Base-by-base conservation (phyloP, 139 green algal species). In the Chlamydomonas sp. region DNA sequence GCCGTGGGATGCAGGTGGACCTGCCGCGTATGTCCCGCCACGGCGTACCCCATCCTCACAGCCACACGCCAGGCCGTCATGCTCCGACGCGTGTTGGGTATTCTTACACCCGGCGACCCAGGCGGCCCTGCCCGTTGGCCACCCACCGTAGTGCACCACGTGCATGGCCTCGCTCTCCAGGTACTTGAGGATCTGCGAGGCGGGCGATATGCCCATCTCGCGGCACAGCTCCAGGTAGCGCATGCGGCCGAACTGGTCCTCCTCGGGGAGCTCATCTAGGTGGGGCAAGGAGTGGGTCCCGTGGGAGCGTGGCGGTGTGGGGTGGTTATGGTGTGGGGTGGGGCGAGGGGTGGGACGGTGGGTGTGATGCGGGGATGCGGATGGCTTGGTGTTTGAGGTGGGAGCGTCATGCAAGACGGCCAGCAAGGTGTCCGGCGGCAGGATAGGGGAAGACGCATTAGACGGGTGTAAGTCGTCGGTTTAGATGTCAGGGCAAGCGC, bases 101-200 rank as follows among this genome's bases (percentile, higher is more conserved):
- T 76, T 12, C 69, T 16, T 31, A 12, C 16, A 14, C 71, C 16
- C 15, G 71, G 5, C 12, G 5, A 57, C 5, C 71, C 71, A 57
- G 15, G 15, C 71, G 15, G 71, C 71, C 15, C 15, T 17, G 14
- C 12, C 12, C 71, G 15, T 17, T 17, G 15, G 57, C 58, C 7
- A 80, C 67, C n/a, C 9, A 86, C 82, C 91, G 75, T 94, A 94
- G 58, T 94, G 91, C 18, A 80, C 90, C 60, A 94, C 79, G 80
- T 92, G 89, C 85, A 94, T 89, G 20, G 89, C 91, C 78, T 92
- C 86, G 9, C 63, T 59, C 85, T 94, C 91, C n/a, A 94, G 78
- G 66, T 91, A 92, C 80, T 92, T 92, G 1, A 94, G 77, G 31
- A 92, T 67, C 89, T 94, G 89, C 0, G 84, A 90, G 9, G 77